phyloP scores from a whole-genome alignment of 768 basidiomycete genomes.

The Cystofilobasidium capitatum region DNA sequence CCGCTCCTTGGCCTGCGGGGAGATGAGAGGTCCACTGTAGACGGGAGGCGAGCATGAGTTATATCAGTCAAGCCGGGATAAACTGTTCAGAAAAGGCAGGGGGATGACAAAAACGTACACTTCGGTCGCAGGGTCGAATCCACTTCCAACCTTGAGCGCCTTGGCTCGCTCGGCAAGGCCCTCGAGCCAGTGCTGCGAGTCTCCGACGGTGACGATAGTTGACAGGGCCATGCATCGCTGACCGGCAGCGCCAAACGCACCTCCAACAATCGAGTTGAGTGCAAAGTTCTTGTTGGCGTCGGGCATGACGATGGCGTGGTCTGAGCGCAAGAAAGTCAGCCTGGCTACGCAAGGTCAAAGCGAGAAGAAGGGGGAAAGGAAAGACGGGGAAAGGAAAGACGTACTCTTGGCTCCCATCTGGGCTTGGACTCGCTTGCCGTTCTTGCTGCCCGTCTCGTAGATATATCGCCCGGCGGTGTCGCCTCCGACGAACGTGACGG shows the following conservation, averaged over 20 bases:
- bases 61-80: not conserved
- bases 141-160: slow-evolving; percentile 71
- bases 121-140: slow-evolving; percentile 79
- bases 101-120: slow-evolving; percentile 48
- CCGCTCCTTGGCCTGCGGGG: slow-evolving; percentile 68
- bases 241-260: slow-evolving; percentile 93
- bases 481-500: slow-evolving; percentile 93
- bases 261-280: slow-evolving; percentile 82
- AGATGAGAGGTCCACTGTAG: slow-evolving; percentile 45
- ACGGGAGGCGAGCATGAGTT: slow-evolving; percentile 18
- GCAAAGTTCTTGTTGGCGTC: slow-evolving; percentile 80
- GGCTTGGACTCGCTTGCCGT: slow-evolving; percentile 43
- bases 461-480: slow-evolving; percentile 90
- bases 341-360: no score
- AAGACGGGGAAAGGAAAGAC: slow-evolving; percentile 88
- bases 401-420: slow-evolving; percentile 97
- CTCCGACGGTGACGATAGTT: slow-evolving; percentile 51
- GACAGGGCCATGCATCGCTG: slow-evolving; percentile 89
- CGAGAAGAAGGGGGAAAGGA: no score
- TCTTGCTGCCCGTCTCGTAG: slow-evolving; percentile 56
- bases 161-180: slow-evolving; percentile 73
- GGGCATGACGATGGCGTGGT: slow-evolving; percentile 34
- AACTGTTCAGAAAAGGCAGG: not conserved
- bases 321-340: no score
- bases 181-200: slow-evolving; percentile 66